Percentiles rank a stretch among this genome's conserved stretches.
Conservation (phyloP, 495 filamentous ascomycete species). For the Filosporella fistucella region DNA sequence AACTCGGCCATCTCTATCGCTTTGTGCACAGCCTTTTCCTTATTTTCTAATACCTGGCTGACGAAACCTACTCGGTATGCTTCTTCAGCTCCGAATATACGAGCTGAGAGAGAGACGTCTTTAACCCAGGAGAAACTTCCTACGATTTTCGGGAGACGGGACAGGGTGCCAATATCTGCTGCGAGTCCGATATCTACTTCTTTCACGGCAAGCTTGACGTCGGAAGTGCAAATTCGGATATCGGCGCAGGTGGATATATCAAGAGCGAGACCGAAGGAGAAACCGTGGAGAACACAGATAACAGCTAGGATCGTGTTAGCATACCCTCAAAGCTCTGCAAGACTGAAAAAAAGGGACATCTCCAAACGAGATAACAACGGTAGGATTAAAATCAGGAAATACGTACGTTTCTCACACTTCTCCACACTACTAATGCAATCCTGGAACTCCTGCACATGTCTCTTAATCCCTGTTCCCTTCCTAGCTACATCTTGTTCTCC, state of each 20-base stretch:
- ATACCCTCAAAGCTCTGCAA: background rate
- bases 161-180: slow-evolving; percentile 87
- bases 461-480: slow-evolving; percentile 56
- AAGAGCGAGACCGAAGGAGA: slow-evolving; percentile 75
- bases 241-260: slow-evolving; percentile 78
- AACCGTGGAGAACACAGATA: slow-evolving; percentile 78
- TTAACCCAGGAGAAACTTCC: slow-evolving; percentile 81
- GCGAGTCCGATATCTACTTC: slow-evolving; percentile 95
- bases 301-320: slow-evolving; percentile 48
- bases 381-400: background rate
- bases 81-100: slow-evolving; percentile 74
- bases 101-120: slow-evolving; percentile 76
- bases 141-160: slow-evolving; percentile 80
- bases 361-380: no score
- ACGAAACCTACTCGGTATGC: slow-evolving; percentile 82
- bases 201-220: slow-evolving; percentile 73
- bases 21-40: slow-evolving; percentile 53
- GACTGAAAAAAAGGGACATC: no score
- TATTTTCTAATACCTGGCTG: slow-evolving; percentile 64
- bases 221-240: slow-evolving; percentile 64
- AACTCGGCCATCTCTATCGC: slow-evolving; percentile 62
- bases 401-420: slow-evolving; percentile 79
- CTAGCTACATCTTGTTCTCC: slow-evolving; percentile 54
- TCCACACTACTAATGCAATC: slow-evolving; percentile 70
- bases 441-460: slow-evolving; percentile 74